A percentile compares a stretch with the other conserved stretches of the same genome.
These are phyloP conservation scores for Fragaria iinumae DNA, from an alignment of 306 rosid genomes.

Conservation along the genomic window DNA sequence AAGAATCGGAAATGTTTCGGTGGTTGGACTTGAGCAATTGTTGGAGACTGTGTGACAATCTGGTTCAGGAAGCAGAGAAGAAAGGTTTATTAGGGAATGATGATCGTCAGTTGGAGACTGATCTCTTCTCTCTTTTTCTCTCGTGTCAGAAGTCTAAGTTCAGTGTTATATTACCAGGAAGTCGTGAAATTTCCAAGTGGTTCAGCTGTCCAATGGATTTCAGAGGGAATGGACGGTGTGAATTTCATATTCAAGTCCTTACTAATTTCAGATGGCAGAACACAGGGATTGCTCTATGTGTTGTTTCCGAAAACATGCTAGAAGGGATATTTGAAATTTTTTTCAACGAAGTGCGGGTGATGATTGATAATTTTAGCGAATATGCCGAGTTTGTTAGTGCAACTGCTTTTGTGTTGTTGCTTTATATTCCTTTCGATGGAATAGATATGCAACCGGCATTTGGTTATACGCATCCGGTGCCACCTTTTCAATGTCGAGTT, in stretches of 20 bases:
- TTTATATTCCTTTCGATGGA: not conserved
- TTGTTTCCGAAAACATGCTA: accelerated
- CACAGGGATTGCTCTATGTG: not conserved
- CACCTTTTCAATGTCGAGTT: not conserved
- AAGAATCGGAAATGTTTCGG: not conserved
- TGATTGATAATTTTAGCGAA: accelerated
- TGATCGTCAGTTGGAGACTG: not conserved
- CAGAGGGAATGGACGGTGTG: too few species aligned
- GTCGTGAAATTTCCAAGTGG: not conserved
- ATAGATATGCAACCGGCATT: not conserved
- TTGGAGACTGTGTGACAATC: not conserved
- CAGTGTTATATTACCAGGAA: not conserved
- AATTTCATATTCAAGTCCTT: not conserved
- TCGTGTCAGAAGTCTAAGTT: not conserved
- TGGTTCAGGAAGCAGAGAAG: not conserved
- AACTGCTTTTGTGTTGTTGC: not conserved
- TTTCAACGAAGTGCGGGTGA: not conserved
- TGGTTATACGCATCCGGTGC: not conserved
- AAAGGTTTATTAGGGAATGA: not conserved
- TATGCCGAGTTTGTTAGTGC: too few species aligned
- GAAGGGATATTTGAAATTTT: accelerated
- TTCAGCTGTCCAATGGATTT: not conserved
- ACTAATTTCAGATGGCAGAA: not conserved
- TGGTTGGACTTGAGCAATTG: not conserved
- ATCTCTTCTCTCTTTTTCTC: not conserved